Conservation (phyloP, 257 asterid genomes). For the Solanum chaucha region DNA sequence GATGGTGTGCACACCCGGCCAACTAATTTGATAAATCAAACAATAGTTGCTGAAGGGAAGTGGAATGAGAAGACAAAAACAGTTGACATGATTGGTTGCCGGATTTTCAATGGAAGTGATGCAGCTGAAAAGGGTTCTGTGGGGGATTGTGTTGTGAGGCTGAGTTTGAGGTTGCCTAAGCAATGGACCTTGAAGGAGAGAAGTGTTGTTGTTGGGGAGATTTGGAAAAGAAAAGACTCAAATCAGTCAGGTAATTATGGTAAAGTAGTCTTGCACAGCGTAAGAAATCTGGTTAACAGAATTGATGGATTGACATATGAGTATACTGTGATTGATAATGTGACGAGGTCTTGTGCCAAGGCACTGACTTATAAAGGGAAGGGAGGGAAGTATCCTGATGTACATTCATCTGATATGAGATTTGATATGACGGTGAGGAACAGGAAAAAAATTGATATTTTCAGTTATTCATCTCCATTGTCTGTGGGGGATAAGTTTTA, state of each 20-base stretch:
- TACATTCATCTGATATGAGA: constrained; percentile 56
- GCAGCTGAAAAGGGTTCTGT: constrained; percentile 23
- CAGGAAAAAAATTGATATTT: constrained; percentile 29
- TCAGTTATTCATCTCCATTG: constrained; percentile 60
- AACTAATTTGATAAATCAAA: constrained; percentile 18
- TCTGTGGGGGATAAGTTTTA: constrained; percentile 38
- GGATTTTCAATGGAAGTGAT: constrained; percentile 41
- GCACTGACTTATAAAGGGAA: constrained; percentile 25
- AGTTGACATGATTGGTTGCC: constrained; percentile 81
- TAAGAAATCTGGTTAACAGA: constrained; percentile 17
- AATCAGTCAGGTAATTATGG: constrained; percentile 57
- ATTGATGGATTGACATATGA: constrained; percentile 35
- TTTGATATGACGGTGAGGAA: constrained; percentile 47
- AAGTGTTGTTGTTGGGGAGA: constrained; percentile 54
- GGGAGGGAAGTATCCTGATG: constrained; percentile 48
- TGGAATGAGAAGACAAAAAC: constrained; percentile 57
- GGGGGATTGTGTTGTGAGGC: constrained; percentile 64
- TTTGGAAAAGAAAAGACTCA: constrained; percentile 59
- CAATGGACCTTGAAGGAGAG: constrained; percentile 64
- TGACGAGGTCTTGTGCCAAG: constrained; percentile 38
- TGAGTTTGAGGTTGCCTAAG: constrained; percentile 63
- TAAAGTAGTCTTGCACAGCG: constrained; percentile 32
- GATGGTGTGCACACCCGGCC: constrained; percentile 1
- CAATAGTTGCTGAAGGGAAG: constrained; percentile 70
- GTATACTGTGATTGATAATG: constrained; percentile 46